Percentiles rank a stretch among this genome's conserved stretches.
phyloP scores from a whole-genome alignment of 2,329 filamentous ascomycete species.

The Botrytis elliptica region DNA sequence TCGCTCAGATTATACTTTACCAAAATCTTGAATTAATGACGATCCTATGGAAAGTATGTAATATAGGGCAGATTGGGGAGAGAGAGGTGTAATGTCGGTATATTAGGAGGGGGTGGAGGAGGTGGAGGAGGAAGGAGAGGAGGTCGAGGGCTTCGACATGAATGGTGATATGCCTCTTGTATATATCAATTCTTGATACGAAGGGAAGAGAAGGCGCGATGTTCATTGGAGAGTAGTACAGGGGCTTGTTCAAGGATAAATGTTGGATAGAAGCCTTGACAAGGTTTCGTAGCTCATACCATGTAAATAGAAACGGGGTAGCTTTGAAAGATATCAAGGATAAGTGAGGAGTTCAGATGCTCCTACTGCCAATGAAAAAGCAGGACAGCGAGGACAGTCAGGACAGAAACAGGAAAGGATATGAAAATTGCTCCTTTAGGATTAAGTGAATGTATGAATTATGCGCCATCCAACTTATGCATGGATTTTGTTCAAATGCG shows the following conservation, averaged over 20 bases:
- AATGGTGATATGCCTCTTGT: slow-evolving; percentile 15
- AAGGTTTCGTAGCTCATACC: slow-evolving; percentile 7
- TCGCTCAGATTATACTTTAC: slow-evolving; percentile 13
- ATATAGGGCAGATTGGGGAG: neutral
- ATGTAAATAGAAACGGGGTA: slow-evolving; percentile 9
- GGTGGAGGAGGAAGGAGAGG: slow-evolving; percentile 7
- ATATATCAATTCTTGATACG: slow-evolving; percentile 13
- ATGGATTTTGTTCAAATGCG: slow-evolving; percentile 5
- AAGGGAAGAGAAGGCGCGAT: slow-evolving; percentile 14
- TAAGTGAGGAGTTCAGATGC: neutral
- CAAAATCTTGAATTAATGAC: slow-evolving; percentile 9
- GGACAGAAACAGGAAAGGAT: neutral
- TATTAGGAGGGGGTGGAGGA: slow-evolving; percentile 2
- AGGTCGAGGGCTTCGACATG: slow-evolving; percentile 4
- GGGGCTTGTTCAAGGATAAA: slow-evolving; percentile 6
- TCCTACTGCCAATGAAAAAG: slow-evolving; percentile 3
- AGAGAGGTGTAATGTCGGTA: neutral
- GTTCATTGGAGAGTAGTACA: slow-evolving; percentile 1
- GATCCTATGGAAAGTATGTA: slow-evolving; percentile 2
- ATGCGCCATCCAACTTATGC: slow-evolving; percentile 9
- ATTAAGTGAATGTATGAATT: slow-evolving; percentile 4
- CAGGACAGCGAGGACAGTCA: neutral
- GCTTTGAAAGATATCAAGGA: slow-evolving; percentile 7
- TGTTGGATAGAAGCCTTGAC: slow-evolving; percentile 12
- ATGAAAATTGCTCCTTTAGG: slow-evolving; percentile 5